A percentile compares a stretch with the other conserved stretches of the same genome.
Evolutionary conservation across 2,329 filamentous ascomycete genomes (phyloP).

Genomic region (Periglandula ipomoeae): DNA sequence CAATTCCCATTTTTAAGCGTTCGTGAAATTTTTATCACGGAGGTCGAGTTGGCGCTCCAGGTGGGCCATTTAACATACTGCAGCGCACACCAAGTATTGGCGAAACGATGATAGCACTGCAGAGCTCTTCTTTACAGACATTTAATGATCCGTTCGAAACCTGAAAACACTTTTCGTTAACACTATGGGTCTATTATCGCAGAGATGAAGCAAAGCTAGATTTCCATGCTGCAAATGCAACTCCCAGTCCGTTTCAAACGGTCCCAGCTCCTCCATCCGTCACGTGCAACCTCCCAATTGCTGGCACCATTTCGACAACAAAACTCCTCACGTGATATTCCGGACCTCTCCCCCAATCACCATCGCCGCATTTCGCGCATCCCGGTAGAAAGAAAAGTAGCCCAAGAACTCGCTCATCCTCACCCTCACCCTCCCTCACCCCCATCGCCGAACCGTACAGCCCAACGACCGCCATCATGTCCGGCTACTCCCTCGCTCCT

Average conservation of each 20-base stretch:
- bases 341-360: conserved; percentile 21
- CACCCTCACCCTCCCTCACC: conserved; percentile 10
- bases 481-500: conserved; percentile 64
- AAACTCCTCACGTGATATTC: conserved; percentile 22
- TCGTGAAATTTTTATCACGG: too few relatives aligned
- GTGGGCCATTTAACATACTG: too few relatives aligned
- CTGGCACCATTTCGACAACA: neutral
- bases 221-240: too few relatives aligned
- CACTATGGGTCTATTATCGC: too few relatives aligned
- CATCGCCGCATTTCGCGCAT: conserved; percentile 26
- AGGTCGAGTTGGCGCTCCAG: too few relatives aligned
- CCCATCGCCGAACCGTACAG: conserved; percentile 21
- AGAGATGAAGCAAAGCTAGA: too few relatives aligned
- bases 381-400: conserved; percentile 12
- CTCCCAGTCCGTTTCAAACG: neutral
- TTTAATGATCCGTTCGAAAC: too few relatives aligned
- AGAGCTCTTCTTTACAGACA: too few relatives aligned
- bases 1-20: too few relatives aligned
- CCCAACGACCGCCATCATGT: conserved; percentile 36
- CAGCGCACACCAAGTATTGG: too few relatives aligned
- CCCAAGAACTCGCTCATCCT: conserved; percentile 9
- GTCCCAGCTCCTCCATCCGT: neutral
- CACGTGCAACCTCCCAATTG: neutral
- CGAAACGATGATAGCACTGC: too few relatives aligned
- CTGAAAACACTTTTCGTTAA: too few relatives aligned